Conservation (phyloP, 2,329 filamentous ascomycete genomes). For the Sporothrix curviconia region DNA sequence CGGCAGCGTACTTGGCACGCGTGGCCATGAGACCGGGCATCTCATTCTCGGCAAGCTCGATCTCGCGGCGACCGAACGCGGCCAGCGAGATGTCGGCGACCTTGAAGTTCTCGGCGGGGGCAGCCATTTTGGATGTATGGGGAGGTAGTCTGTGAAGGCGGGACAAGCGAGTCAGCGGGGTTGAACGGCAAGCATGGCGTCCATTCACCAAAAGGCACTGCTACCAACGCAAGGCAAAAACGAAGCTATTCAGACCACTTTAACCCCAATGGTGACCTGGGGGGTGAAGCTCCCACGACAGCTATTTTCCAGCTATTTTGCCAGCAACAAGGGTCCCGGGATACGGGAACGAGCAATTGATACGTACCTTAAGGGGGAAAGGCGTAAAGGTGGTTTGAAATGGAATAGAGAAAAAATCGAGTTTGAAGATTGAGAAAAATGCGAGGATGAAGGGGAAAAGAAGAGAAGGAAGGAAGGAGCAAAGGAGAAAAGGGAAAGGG, state of each 20-base stretch:
- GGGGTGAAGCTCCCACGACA: too few species aligned
- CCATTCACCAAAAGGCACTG: too few species aligned
- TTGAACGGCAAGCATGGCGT: too few species aligned
- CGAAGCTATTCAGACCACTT: too few species aligned
- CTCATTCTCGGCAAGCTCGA: slow-evolving; percentile 92
- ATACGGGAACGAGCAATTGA: too few species aligned
- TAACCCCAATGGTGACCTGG: too few species aligned
- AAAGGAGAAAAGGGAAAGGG: slow-evolving; percentile 20
- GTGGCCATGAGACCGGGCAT: slow-evolving; percentile 98
- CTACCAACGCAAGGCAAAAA: too few species aligned
- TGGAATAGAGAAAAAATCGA: slow-evolving; percentile 13
- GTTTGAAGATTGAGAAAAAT: slow-evolving; percentile 13
- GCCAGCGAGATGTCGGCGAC: slow-evolving; percentile 96
- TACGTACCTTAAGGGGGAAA: slow-evolving; percentile 13
- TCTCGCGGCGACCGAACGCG: slow-evolving; percentile 98
- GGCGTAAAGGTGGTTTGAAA: slow-evolving; percentile 18
- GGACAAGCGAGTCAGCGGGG: neutral
- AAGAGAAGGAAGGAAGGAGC: slow-evolving; percentile 24
- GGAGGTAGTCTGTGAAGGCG: neutral
- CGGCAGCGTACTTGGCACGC: slow-evolving; percentile 79
- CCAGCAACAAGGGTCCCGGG: too few species aligned
- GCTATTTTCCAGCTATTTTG: too few species aligned
- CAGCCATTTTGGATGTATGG: slow-evolving; percentile 48
- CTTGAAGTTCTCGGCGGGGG: slow-evolving; percentile 91
- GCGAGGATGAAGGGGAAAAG: slow-evolving; percentile 17